Evolutionary conservation across 2,329 filamentous ascomycete genomes (phyloP).

Genomic region (Venturia oleaginea): DNA sequence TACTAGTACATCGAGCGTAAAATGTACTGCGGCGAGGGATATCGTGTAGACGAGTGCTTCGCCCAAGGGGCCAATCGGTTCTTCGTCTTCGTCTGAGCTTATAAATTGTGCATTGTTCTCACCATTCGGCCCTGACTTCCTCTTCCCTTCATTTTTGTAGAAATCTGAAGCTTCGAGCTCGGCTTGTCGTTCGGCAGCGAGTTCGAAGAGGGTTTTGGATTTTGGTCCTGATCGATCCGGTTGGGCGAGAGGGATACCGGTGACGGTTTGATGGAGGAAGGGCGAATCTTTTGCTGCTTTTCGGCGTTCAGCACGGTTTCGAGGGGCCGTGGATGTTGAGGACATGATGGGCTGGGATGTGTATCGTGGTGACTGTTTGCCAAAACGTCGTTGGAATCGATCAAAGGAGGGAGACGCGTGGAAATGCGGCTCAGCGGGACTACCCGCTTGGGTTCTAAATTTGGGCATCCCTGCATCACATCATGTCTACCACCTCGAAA

Average conservation of each 20-base stretch:
- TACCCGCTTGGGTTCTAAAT: not conserved
- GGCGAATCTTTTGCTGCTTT: constrained; percentile 29
- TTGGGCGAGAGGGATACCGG: constrained; percentile 47
- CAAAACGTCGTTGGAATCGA: not conserved
- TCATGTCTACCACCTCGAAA: not conserved
- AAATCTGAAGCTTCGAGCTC: constrained; percentile 28
- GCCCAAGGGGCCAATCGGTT: constrained; percentile 37
- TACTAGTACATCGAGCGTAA: constrained; percentile 70
- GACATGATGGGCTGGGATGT: constrained; percentile 16
- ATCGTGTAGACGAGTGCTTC: constrained; percentile 42
- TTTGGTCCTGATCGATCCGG: constrained; percentile 57
- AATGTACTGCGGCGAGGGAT: constrained; percentile 62
- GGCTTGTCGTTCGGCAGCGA: constrained; percentile 54
- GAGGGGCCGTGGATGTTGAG: constrained; percentile 19
- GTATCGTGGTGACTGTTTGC: not conserved
- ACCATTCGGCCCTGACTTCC: constrained; percentile 22
- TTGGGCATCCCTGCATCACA: not conserved
- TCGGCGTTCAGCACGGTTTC: constrained; percentile 39
- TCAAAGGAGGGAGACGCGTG: not conserved
- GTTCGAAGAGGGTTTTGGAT: constrained; percentile 61
- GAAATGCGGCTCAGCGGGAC: constrained; percentile 15
- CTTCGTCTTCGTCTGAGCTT: constrained; percentile 29
- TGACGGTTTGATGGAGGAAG: constrained; percentile 24
- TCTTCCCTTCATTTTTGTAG: constrained; percentile 17
- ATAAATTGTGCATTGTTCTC: constrained; percentile 17